Conservation (phyloP, 441 rosid species). For the Metrosideros polymorpha region DNA sequence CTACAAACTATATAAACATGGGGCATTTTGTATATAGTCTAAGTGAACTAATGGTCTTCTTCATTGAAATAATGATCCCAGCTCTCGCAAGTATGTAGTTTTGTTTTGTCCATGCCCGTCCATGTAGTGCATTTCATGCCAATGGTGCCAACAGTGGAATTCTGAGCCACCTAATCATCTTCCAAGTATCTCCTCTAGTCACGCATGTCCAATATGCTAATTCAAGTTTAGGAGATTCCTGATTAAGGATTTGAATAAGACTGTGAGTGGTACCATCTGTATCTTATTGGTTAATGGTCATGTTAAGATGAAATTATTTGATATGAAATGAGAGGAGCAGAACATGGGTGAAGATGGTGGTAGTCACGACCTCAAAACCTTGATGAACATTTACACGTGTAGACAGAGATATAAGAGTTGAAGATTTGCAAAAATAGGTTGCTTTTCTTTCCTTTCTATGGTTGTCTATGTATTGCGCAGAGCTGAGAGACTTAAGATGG, state of each 20-base stretch:
- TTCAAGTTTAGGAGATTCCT: not conserved
- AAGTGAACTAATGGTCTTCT: not conserved
- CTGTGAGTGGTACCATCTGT: not conserved
- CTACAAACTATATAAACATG: not conserved
- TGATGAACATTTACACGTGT: not conserved
- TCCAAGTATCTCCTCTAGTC: not conserved
- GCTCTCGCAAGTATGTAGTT: not conserved
- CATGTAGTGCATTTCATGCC: not conserved
- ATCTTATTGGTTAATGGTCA: not conserved
- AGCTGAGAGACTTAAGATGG: not conserved
- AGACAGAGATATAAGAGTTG: not conserved
- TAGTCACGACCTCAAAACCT: not conserved
- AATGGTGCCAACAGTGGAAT: not conserved
- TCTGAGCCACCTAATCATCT: not conserved
- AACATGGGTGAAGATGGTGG: not conserved
- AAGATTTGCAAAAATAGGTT: not conserved
- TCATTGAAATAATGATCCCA: not conserved
- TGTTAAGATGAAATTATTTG: not conserved
- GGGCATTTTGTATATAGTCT: not conserved
- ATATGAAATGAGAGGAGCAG: not conserved
- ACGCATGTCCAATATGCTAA: not conserved
- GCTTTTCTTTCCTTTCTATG: not conserved
- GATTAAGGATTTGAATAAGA: not conserved
- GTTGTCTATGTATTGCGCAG: not conserved
- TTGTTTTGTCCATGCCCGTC: not conserved